Percentiles rank a stretch among this genome's conserved stretches.
phyloP scores from a whole-genome alignment of 306 rosid genomes.

The Lathyrus sativus region DNA sequence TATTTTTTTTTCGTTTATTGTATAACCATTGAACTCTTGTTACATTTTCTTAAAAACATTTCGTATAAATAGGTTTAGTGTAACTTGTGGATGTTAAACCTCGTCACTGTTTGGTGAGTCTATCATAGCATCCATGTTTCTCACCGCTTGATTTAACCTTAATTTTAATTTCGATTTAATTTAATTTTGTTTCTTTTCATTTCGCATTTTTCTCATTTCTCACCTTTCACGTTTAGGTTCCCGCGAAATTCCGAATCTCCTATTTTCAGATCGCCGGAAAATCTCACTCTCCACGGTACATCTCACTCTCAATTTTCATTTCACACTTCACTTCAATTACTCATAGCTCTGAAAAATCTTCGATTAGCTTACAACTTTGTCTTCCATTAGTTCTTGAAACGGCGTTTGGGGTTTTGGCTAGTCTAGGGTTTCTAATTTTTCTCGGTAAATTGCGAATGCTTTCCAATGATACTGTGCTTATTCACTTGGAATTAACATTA shows the following conservation, averaged over 20 bases:
- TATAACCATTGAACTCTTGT: too few species aligned
- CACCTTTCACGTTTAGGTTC: constrained; percentile 36
- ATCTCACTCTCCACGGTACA: constrained; percentile 25
- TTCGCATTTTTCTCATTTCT: constrained; percentile 26
- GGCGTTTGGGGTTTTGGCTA: constrained; percentile 15
- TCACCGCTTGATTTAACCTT: constrained; percentile 37
- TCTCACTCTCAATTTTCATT: constrained; percentile 8
- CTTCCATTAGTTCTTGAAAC: constrained; percentile 9
- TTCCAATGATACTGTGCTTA: constrained; percentile 3
- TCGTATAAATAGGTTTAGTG: too few species aligned
- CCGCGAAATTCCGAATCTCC: constrained; percentile 43
- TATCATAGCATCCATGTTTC: background rate
- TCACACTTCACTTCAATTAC: constrained; percentile 30
- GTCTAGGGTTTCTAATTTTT: constrained; percentile 39
- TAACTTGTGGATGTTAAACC: background rate
- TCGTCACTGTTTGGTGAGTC: constrained; percentile 40
- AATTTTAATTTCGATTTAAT: constrained; percentile 4
- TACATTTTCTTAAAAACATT: too few species aligned
- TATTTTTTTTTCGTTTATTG: too few species aligned
- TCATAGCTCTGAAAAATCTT: constrained; percentile 4
- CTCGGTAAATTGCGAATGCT: constrained; percentile 20
- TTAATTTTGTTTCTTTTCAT: background rate
- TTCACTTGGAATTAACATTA: constrained; percentile 27
- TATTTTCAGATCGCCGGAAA: constrained; percentile 59
- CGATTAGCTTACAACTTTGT: constrained; percentile 12